Percentiles rank a stretch among this genome's conserved stretches.
Evolutionary conservation across 805 yeast species (phyloP).

Genomic region (Candida ulmi): DNA sequence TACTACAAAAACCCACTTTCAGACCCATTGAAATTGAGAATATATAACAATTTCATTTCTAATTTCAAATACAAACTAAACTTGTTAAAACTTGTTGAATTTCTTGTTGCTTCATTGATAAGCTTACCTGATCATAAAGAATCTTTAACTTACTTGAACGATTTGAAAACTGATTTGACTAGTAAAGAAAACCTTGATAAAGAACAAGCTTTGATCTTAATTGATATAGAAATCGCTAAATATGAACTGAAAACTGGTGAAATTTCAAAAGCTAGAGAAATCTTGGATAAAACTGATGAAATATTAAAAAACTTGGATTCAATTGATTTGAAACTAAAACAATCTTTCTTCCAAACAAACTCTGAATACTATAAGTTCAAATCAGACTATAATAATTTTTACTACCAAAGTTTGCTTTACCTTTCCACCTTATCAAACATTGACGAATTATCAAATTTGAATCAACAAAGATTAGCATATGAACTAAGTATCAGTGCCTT

Average conservation of each 20-base stretch:
- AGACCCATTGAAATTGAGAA: conserved; percentile 49
- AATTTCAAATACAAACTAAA: conserved; percentile 68
- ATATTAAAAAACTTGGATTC: conserved; percentile 53
- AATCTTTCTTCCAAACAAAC: conserved; percentile 77
- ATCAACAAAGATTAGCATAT: conserved; percentile 50
- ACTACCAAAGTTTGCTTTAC: conserved; percentile 75
- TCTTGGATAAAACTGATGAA: conserved; percentile 55
- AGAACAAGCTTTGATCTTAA: conserved; percentile 51
- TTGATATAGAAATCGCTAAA: conserved; percentile 72
- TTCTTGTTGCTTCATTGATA: conserved; percentile 53
- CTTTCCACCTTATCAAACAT: conserved; percentile 64
- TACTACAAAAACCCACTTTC: conserved; percentile 56
- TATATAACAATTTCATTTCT: conserved; percentile 66
- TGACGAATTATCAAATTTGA: conserved; percentile 31
- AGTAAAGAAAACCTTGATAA: conserved; percentile 32
- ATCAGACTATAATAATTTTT: conserved; percentile 75
- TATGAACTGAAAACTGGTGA: conserved; percentile 52
- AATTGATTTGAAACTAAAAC: conserved; percentile 60
- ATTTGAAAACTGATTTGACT: conserved; percentile 41
- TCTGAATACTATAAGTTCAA: conserved; percentile 70
- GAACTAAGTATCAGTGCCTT: conserved; percentile 84
- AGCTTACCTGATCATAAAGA: conserved; percentile 38
- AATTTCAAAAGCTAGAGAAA: conserved; percentile 55
- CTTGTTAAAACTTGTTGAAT: conserved; percentile 71
- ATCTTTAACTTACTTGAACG: conserved; percentile 42